Evolutionary conservation across 768 basidiomycete genomes (phyloP).

Genomic region (Lepiota subincarnata): DNA sequence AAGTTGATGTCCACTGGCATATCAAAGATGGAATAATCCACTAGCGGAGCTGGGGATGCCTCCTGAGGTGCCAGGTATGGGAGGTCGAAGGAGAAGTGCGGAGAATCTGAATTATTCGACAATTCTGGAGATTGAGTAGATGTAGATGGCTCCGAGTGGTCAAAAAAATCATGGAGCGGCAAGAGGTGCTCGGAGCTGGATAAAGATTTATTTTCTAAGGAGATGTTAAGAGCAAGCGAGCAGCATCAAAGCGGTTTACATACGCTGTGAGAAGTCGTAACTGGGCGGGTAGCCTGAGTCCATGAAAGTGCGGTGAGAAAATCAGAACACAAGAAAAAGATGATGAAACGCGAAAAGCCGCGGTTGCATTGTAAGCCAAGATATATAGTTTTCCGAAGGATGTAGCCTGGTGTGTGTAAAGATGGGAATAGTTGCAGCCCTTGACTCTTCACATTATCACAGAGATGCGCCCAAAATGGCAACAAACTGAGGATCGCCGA

Average conservation of each 20-base stretch:
- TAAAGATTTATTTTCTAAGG: constrained; percentile 4
- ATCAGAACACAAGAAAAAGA: constrained; percentile 10
- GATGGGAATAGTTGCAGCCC: constrained; percentile 10
- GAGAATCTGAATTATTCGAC: background rate
- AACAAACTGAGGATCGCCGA: constrained; percentile 2
- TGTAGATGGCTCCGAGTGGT: background rate
- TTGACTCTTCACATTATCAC: constrained; percentile 11
- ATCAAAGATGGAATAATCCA: constrained; percentile 9
- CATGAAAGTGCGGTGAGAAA: constrained; percentile 8
- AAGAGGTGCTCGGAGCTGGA: background rate
- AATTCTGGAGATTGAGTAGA: constrained; percentile 5
- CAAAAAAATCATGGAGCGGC: background rate
- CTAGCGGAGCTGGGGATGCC: background rate
- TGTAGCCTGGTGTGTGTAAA: constrained; percentile 10
- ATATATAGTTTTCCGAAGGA: constrained; percentile 13
- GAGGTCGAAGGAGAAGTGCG: constrained; percentile 3
- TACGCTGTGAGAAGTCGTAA: constrained; percentile 9
- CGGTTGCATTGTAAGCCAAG: constrained; percentile 11
- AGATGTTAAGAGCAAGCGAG: constrained; percentile 4
- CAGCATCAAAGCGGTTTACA: background rate
- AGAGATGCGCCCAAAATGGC: constrained; percentile 4
- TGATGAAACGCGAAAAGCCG: constrained; percentile 9
- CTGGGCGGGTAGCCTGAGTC: constrained; percentile 8
- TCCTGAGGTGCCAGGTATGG: background rate
- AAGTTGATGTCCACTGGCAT: constrained; percentile 11